Evolutionary conservation across 305 asterid genomes (phyloP).

Genomic region (Andrographis paniculata): DNA sequence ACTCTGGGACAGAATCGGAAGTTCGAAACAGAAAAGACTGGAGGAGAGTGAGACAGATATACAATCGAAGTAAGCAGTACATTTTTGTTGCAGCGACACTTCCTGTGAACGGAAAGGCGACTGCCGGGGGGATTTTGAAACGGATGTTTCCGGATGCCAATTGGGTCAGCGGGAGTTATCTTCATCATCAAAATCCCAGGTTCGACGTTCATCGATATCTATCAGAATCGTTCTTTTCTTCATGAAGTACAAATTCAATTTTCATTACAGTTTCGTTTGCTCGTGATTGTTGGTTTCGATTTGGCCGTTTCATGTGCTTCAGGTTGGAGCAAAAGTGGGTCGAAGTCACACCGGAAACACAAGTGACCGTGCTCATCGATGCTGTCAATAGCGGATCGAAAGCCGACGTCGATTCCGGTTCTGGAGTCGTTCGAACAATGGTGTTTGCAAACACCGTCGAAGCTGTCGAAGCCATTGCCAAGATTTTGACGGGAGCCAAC

Average conservation of each 20-base stretch:
- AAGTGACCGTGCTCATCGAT: slow-evolving; percentile 65
- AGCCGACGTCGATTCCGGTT: slow-evolving; percentile 21
- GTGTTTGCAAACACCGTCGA: slow-evolving; percentile 97
- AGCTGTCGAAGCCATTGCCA: slow-evolving; percentile 80
- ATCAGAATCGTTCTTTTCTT: not conserved
- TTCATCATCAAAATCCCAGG: slow-evolving; percentile 93
- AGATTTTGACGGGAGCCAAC: slow-evolving; percentile 53
- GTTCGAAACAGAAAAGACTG: slow-evolving; percentile 48
- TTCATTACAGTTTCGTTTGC: not conserved
- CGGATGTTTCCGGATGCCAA: slow-evolving; percentile 81
- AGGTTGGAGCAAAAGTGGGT: slow-evolving; percentile 96
- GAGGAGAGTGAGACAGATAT: slow-evolving; percentile 75
- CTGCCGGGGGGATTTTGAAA: slow-evolving; percentile 84
- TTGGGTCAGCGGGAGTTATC: slow-evolving; percentile 89
- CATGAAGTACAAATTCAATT: not conserved
- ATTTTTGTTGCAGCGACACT: slow-evolving; percentile 96
- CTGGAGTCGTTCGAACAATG: slow-evolving; percentile 59
- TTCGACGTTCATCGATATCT: slow-evolving; percentile 18
- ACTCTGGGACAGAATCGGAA: slow-evolving; percentile 27
- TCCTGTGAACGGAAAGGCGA: slow-evolving; percentile 84
- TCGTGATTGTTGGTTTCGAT: not conserved
- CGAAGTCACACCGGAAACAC: slow-evolving; percentile 62
- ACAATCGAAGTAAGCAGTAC: slow-evolving; percentile 86
- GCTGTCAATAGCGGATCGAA: slow-evolving; percentile 48
- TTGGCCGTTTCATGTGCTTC: slow-evolving; percentile 15